These are phyloP conservation scores for Xerocomus cyaneibrunnescens DNA, from an alignment of 1,284 basidiomycete genomes.

Conservation along the genomic window DNA sequence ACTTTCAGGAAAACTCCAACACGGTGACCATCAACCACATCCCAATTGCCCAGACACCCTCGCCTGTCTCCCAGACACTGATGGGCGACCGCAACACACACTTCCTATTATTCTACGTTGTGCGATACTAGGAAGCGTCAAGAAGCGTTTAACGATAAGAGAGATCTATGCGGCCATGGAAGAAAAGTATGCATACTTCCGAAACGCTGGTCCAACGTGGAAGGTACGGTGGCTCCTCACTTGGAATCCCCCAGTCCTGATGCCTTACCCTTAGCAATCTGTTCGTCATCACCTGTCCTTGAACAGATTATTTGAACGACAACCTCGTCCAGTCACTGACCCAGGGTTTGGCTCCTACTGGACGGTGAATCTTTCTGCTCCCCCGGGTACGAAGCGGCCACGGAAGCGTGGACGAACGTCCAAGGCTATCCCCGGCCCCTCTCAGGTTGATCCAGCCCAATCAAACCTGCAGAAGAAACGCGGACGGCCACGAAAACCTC, in stretches of 20 bases:
- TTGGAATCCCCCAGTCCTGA: conserved; percentile 3
- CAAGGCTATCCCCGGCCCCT: conserved; percentile 40
- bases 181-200: conserved; percentile 75
- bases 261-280: conserved; percentile 59
- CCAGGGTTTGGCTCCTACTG: conserved; percentile 83
- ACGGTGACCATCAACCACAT: conserved; percentile 56
- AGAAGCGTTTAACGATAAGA: conserved; percentile 72
- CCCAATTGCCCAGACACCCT: conserved; percentile 74
- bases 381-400: conserved; percentile 78
- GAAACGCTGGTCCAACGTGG: conserved; percentile 75
- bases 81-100: conserved; percentile 74
- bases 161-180: conserved; percentile 84
- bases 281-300: conserved; percentile 78
- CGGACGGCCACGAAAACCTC: conserved; percentile 48
- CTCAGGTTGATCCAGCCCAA: conserved; percentile 18
- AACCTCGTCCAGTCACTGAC: conserved; percentile 74
- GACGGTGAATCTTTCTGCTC: conserved; percentile 77
- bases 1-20: conserved; percentile 11
- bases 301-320: conserved; percentile 75
- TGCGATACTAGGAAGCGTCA: conserved; percentile 72
- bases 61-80: conserved; percentile 71
- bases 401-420: conserved; percentile 71
- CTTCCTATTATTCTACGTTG: conserved; percentile 78
- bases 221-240: conserved; percentile 49
- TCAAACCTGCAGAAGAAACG: conserved; percentile 39